Evolutionary conservation across 1,284 basidiomycete species (phyloP).

Genomic region (Boletus sp.): DNA sequence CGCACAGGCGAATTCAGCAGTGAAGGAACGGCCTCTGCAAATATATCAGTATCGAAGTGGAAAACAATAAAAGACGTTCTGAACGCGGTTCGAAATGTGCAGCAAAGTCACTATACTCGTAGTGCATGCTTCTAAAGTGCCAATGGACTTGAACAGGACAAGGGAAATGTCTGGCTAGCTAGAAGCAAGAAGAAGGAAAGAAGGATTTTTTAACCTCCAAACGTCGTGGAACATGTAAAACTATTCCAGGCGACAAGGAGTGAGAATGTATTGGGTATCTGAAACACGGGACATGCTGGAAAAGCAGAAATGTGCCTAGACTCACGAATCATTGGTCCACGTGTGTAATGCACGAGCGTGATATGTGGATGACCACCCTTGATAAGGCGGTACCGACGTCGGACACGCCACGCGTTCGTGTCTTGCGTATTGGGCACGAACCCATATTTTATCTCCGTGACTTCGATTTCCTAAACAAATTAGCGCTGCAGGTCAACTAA

Average conservation of each 20-base stretch:
- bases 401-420: constrained; percentile 56
- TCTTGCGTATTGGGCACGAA: constrained; percentile 68
- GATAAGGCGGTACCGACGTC: constrained; percentile 64
- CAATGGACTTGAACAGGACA: not conserved
- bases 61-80: not conserved
- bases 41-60: constrained; percentile 5
- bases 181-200: not conserved
- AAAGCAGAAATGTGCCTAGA: constrained; percentile 20
- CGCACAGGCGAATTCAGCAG: constrained; percentile 60
- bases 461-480: constrained; percentile 62
- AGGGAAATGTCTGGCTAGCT: not conserved
- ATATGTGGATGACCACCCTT: constrained; percentile 71
- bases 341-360: constrained; percentile 68
- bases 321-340: constrained; percentile 60
- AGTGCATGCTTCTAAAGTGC: not conserved
- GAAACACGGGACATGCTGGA: constrained; percentile 8
- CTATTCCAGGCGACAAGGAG: constrained; percentile 10
- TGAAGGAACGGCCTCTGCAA: constrained; percentile 54
- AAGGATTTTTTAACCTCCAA: not conserved
- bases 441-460: constrained; percentile 67
- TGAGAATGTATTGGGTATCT: constrained; percentile 12
- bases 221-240: not conserved
- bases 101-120: not conserved
- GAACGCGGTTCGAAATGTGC: not conserved
- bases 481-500: not conserved